These are phyloP conservation scores for Blastobotrys proliferans DNA, from an alignment of 1,139 yeast species.

Conservation along the genomic window DNA sequence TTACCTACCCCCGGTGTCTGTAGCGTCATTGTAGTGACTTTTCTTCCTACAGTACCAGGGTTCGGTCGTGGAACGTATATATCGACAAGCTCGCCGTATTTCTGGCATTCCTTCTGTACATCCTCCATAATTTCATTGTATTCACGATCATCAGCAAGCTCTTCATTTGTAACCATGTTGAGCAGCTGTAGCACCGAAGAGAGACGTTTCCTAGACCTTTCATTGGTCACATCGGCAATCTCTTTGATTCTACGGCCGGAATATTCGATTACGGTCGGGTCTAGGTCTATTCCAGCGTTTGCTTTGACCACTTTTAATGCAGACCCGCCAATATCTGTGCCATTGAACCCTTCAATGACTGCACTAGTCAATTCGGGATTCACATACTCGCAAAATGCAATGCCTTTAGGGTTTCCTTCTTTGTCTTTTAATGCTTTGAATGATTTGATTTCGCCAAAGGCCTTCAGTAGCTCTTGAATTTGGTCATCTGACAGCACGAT, in stretches of 20 bases:
- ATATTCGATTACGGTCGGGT: conserved; percentile 4
- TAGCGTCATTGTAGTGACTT: conserved; percentile 26
- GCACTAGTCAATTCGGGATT: conserved; percentile 28
- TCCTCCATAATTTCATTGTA: conserved; percentile 51
- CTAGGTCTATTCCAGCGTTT: conserved; percentile 32
- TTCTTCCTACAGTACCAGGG: conserved; percentile 38
- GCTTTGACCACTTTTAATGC: conserved; percentile 34
- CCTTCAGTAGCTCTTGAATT: conserved; percentile 36
- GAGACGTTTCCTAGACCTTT: conserved; percentile 11
- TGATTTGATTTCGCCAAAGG: conserved; percentile 38
- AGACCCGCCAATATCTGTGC: conserved; percentile 33
- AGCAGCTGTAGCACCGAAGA: conserved; percentile 61
- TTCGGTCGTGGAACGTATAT: conserved; percentile 67
- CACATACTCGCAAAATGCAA: conserved; percentile 42
- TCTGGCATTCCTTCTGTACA: conserved; percentile 48
- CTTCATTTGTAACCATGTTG: conserved; percentile 63
- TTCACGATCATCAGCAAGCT: conserved; percentile 50
- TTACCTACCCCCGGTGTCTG: conserved; percentile 64
- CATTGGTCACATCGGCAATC: conserved; percentile 23
- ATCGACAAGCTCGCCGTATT: conserved; percentile 50
- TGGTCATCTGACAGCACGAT: conserved; percentile 37
- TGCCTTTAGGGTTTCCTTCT: conserved; percentile 39
- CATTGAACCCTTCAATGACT: conserved; percentile 32
- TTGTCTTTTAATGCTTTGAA: conserved; percentile 37
- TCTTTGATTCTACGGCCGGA: conserved; percentile 17